These are phyloP conservation scores for Hyparrhenia diplandra DNA, from an alignment of 176 grass and related monocot species.

Conservation along the genomic window DNA sequence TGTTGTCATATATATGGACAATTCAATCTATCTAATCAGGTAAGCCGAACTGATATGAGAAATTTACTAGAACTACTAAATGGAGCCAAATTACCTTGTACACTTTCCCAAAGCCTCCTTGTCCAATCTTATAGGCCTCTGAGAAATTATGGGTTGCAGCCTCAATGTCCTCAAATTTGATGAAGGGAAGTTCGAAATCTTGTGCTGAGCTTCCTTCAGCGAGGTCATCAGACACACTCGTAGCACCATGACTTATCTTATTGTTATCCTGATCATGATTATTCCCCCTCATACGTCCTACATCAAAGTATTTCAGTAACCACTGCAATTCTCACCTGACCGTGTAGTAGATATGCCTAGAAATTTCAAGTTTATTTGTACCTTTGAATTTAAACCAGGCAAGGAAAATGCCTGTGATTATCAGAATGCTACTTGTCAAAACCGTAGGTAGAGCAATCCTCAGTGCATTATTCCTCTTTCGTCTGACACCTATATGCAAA, in stretches of 20 bases:
- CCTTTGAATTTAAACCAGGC: slow-evolving; percentile 1
- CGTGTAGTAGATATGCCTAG: no score
- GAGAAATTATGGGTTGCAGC: slow-evolving; percentile 23
- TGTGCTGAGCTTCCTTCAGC: background rate
- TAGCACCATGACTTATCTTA: background rate
- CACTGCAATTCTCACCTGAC: background rate
- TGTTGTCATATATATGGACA: background rate
- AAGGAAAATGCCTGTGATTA: background rate
- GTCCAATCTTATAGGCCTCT: slow-evolving; percentile 6
- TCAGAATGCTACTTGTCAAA: background rate
- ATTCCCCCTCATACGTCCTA: background rate
- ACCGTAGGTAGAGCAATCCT: background rate
- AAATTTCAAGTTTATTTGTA: background rate
- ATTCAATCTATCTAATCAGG: background rate
- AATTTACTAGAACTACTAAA: background rate
- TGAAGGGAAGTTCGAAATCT: slow-evolving; percentile 9
- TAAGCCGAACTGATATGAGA: background rate
- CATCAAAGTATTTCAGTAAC: background rate
- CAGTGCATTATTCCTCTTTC: background rate
- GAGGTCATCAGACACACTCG: background rate
- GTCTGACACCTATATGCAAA: background rate
- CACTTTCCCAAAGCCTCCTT: slow-evolving; percentile 53
- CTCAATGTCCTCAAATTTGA: slow-evolving; percentile 29
- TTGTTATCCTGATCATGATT: background rate
- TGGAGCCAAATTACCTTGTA: slow-evolving; percentile 37